Evolutionary conservation across 768 basidiomycete genomes (phyloP), one percentile per base, ranked within the genome.

Genomic region (Rhodotorula taiwanensis): DNA sequence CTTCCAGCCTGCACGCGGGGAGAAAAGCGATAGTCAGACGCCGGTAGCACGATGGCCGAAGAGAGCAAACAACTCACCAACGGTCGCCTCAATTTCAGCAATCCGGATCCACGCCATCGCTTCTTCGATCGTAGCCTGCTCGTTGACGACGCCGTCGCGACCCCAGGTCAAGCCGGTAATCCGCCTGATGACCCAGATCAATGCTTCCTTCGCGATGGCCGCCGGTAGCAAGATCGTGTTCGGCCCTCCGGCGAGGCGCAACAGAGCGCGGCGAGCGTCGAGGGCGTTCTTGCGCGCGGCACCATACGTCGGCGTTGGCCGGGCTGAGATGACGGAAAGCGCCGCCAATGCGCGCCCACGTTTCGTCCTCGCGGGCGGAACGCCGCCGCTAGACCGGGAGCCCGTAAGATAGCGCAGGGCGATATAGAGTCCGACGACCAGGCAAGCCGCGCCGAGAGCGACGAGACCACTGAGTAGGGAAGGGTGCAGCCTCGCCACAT

Each of bases 381-480:
- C 28, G 58, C 34, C 27, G 44, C 25, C 33, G 55, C 10, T 27
- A 28, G 25, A 62, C 27, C 16, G 56, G 20, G 41, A 23, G 23
- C 31, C 11, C 30, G 15, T 16, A 27, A 42, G 25, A 30, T 18
- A 61, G 53, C 4, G 39, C 67, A 21, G 42, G 62, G 55, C 41
- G 43, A 67, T 25, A 55, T n/a, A 27, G 44, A 65, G 14, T 16
- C 55, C 44, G 10, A 49, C 64, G 30, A 67, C 9, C 30, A 67
- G 42, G 10, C 54, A 51, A 1, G 64, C 62, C 23, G 64, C 21
- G 1, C 66, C 66, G 52, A 72, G 66, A 15, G 62, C 58, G 50
- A 70, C 55, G 34, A 72, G 58, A 2, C 71, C 71, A n/a, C 51
- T 60, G 27, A 70, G 47, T 31, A 72, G 36, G 1, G 63, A 54